Conservation (phyloP, 78 protist species). For the Dictyostelium intermedium region DNA sequence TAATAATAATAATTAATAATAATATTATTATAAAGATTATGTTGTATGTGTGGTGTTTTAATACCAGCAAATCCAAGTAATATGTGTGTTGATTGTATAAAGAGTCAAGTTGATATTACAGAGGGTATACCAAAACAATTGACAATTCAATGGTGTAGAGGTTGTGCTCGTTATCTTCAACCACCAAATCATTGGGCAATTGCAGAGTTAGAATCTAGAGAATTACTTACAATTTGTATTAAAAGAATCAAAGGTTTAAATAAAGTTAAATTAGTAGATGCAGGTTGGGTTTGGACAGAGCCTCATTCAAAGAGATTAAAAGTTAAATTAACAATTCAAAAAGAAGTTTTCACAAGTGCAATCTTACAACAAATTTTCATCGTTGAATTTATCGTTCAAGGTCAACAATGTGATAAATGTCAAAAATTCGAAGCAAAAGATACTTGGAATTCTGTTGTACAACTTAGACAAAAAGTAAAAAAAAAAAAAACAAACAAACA, state of each 20-base stretch:
- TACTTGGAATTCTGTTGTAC: slow-evolving; percentile 96
- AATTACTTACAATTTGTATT: slow-evolving; percentile 95
- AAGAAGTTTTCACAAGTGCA: slow-evolving; percentile 90
- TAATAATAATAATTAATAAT: not conserved
- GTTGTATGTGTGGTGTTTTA: slow-evolving; percentile 83
- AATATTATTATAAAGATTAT: slow-evolving; percentile 30
- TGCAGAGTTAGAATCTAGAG: slow-evolving; percentile 94
- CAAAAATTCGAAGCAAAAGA: slow-evolving; percentile 92
- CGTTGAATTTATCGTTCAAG: slow-evolving; percentile 93
- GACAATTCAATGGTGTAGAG: slow-evolving; percentile 91
- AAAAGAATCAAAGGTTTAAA: slow-evolving; percentile 92
- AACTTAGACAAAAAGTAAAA: slow-evolving; percentile 96
- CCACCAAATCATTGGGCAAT: slow-evolving; percentile 93
- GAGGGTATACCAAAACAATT: slow-evolving; percentile 95
- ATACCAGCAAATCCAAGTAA: slow-evolving; percentile 95
- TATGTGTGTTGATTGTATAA: slow-evolving; percentile 98
- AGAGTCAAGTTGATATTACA: slow-evolving; percentile 96
- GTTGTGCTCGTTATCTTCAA: slow-evolving; percentile 94
- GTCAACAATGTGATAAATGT: slow-evolving; percentile 95
- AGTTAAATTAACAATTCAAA: slow-evolving; percentile 95
- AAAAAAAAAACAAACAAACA: not conserved
- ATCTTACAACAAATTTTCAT: slow-evolving; percentile 90
- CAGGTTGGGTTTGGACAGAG: slow-evolving; percentile 99
- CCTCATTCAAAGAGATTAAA: slow-evolving; percentile 98
- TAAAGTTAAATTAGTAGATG: slow-evolving; percentile 96